These are phyloP conservation scores for Colletotrichum euphorbiae DNA, from an alignment of 2,329 filamentous ascomycete genomes.

Conservation along the genomic window DNA sequence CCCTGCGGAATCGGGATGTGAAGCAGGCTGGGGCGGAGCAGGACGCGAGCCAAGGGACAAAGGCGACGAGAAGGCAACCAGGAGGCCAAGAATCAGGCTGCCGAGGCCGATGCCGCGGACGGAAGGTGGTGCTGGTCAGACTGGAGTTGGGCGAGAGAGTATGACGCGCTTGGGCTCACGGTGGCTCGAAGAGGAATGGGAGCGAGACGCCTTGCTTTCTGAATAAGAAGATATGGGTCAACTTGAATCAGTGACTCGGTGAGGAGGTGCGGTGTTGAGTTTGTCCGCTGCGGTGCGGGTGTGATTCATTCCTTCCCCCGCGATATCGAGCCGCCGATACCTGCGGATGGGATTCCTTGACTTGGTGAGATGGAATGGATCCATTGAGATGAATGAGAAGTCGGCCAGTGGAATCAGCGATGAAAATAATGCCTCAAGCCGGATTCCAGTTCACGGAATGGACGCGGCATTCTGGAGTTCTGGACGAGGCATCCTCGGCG, in stretches of 20 bases:
- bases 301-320: slow-evolving; percentile 5
- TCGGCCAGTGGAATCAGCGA: not conserved
- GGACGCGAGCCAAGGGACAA: not conserved
- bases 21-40: slow-evolving; percentile 15
- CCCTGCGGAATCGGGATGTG: not conserved
- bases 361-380: slow-evolving; percentile 12
- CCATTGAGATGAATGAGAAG: slow-evolving; percentile 2
- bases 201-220: not conserved
- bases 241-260: not conserved
- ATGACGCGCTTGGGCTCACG: slow-evolving; percentile 9
- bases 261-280: slow-evolving; percentile 22
- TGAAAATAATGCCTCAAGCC: slow-evolving; percentile 28
- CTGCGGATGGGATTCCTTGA: slow-evolving; percentile 2
- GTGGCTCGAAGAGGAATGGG: slow-evolving; percentile 10
- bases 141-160: slow-evolving; percentile 11
- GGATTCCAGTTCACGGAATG: not conserved
- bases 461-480: too few species aligned
- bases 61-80: slow-evolving; percentile 8
- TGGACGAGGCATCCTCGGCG: slow-evolving; percentile 21
- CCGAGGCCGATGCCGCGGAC: slow-evolving; percentile 8
- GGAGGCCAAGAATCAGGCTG: slow-evolving; percentile 23
- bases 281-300: slow-evolving; percentile 17
- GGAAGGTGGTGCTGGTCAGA: slow-evolving; percentile 10
- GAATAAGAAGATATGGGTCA: not conserved
- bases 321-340: slow-evolving; percentile 9